These are phyloP conservation scores for Auriscalpium orientale DNA, from an alignment of 768 basidiomycete genomes.

Conservation along the genomic window DNA sequence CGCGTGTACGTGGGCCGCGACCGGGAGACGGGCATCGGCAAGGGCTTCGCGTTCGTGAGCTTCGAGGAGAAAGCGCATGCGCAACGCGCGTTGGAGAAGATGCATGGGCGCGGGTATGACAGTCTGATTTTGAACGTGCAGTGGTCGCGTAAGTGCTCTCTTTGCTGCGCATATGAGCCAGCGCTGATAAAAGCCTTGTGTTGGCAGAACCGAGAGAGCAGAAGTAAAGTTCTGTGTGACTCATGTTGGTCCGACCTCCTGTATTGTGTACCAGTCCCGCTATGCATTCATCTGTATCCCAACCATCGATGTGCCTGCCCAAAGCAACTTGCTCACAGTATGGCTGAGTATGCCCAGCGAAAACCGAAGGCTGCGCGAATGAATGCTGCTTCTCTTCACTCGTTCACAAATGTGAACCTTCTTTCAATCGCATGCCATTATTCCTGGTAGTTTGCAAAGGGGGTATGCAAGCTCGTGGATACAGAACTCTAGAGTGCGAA, in stretches of 20 bases:
- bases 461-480: too few relatives aligned
- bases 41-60: constrained; percentile 96
- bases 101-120: constrained; percentile 88
- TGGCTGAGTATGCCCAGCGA: too few relatives aligned
- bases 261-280: too few relatives aligned
- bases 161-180: background rate
- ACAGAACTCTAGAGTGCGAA: too few relatives aligned
- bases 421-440: too few relatives aligned
- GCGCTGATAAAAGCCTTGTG: background rate
- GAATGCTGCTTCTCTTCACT: too few relatives aligned
- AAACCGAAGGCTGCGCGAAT: too few relatives aligned
- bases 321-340: too few relatives aligned
- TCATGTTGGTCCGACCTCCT: too few relatives aligned
- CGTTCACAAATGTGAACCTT: constrained; percentile 62
- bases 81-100: constrained; percentile 85
- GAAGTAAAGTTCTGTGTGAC: constrained; percentile 2
- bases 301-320: too few relatives aligned
- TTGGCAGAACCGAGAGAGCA: constrained; percentile 32
- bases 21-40: constrained; percentile 88
- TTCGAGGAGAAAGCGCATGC: constrained; percentile 79
- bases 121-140: constrained; percentile 73
- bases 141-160: constrained; percentile 49
- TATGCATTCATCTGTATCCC: too few relatives aligned
- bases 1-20: constrained; percentile 94
- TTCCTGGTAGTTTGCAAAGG: too few relatives aligned